Conservation (phyloP, 75 land plant species). For the Ceratopteris richardii region DNA sequence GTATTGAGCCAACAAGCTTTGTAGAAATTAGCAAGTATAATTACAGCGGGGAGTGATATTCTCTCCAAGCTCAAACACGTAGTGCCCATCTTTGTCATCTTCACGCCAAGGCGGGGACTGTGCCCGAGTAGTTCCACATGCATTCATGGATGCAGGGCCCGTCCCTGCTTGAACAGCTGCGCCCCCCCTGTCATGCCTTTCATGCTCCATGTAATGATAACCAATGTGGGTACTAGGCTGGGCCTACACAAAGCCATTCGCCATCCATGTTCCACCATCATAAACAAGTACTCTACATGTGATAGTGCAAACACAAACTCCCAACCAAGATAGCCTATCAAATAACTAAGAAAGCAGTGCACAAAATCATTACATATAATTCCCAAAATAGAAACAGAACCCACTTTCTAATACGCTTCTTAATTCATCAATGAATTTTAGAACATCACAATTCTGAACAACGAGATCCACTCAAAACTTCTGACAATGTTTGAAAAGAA, state of each 20-base stretch:
- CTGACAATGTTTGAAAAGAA: no score
- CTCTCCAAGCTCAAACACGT: constrained; percentile 84
- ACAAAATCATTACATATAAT: no score
- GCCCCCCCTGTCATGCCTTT: constrained; percentile 43
- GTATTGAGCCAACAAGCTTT: constrained; percentile 5
- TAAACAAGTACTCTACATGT: neutral
- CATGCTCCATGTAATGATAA: constrained; percentile 19
- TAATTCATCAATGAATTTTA: no score
- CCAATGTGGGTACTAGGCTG: constrained; percentile 62
- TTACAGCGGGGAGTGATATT: constrained; percentile 96
- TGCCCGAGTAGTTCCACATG: constrained; percentile 41
- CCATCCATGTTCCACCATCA: constrained; percentile 39
- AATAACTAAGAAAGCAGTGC: no score
- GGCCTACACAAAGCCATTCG: constrained; percentile 69
- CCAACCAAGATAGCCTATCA: neutral
- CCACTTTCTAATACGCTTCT: no score
- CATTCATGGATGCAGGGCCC: constrained; percentile 1
- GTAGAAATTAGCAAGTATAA: constrained; percentile 23
- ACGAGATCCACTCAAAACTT: no score
- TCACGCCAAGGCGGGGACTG: constrained; percentile 81
- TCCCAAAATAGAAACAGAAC: no score
- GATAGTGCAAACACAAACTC: neutral
- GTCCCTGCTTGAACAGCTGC: constrained; percentile 11
- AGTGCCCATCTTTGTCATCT: constrained; percentile 97
- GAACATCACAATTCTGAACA: no score